These are phyloP conservation scores for Perilla frutescens DNA, from an alignment of 257 asterid genomes.

Conservation along the genomic window DNA sequence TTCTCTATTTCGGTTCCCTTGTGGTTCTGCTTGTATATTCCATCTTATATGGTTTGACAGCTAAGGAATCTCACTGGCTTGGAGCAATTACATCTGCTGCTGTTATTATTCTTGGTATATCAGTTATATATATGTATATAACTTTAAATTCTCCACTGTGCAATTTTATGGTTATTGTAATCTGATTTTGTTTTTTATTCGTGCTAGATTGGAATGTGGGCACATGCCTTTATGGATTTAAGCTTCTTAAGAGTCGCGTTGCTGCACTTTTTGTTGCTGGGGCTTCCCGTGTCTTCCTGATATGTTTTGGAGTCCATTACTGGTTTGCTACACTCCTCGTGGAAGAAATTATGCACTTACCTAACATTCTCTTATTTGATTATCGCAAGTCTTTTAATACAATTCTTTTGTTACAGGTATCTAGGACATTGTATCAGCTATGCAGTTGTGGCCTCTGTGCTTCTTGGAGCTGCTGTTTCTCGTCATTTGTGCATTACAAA, in stretches of 20 bases:
- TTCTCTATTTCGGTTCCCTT: slow-evolving; percentile 92
- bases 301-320: slow-evolving; percentile 97
- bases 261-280: slow-evolving; percentile 95
- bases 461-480: slow-evolving; percentile 95
- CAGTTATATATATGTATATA: slow-evolving; percentile 24
- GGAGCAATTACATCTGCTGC: slow-evolving; percentile 98
- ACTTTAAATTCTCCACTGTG: slow-evolving; percentile 22
- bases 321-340: slow-evolving; percentile 61
- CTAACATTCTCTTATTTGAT: slow-evolving; percentile 13
- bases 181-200: slow-evolving; percentile 24
- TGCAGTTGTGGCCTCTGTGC: slow-evolving; percentile 96
- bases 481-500: slow-evolving; percentile 88
- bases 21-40: slow-evolving; percentile 89
- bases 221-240: slow-evolving; percentile 94
- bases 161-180: slow-evolving; percentile 22
- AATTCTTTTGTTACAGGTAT: slow-evolving; percentile 60
- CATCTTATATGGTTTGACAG: slow-evolving; percentile 93
- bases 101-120: slow-evolving; percentile 89
- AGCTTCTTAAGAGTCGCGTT: slow-evolving; percentile 91
- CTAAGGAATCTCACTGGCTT: slow-evolving; percentile 98
- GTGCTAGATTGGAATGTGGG: slow-evolving; percentile 97
- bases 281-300: slow-evolving; percentile 85
- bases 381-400: slow-evolving; percentile 21
- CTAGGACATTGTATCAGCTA: slow-evolving; percentile 97
- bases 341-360: slow-evolving; percentile 3